Evolutionary conservation across 2,329 filamentous ascomycete species (phyloP).

Genomic region (Orbilia quercus): DNA sequence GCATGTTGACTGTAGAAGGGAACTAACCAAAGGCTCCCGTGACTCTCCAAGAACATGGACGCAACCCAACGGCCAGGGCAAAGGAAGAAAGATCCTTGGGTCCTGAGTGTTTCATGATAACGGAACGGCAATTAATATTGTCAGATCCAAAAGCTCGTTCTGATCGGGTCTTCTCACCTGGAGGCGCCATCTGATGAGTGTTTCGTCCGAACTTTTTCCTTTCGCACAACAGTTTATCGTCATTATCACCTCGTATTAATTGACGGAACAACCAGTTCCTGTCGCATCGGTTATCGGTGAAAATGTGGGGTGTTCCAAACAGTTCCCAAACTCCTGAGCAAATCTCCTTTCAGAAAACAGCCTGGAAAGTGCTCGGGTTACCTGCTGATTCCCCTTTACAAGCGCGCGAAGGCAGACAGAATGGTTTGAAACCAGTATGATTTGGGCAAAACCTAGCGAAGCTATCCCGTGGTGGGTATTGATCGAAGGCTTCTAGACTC

Average conservation of each 20-base stretch:
- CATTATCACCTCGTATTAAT: constrained; percentile 19
- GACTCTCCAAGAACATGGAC: constrained; percentile 41
- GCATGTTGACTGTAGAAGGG: constrained; percentile 37
- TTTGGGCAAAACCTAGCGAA: constrained; percentile 56
- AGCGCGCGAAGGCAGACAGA: constrained; percentile 55
- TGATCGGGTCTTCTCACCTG: constrained; percentile 25
- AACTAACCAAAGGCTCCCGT: constrained; percentile 50
- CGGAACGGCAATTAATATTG: constrained; percentile 48
- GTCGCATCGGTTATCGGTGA: constrained; percentile 52
- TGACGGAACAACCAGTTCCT: constrained; percentile 41
- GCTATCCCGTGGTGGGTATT: constrained; percentile 56
- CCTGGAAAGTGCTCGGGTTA: constrained; percentile 28
- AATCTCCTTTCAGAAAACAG: constrained; percentile 46
- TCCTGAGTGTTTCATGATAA: constrained; percentile 55
- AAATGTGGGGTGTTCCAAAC: constrained; percentile 52
- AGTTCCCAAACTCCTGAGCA: constrained; percentile 50
- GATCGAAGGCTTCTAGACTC: constrained; percentile 57
- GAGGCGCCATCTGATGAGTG: constrained; percentile 22
- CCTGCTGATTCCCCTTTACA: constrained; percentile 39
- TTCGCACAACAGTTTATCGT: constrained; percentile 30
- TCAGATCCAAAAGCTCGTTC: constrained; percentile 45
- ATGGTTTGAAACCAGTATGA: constrained; percentile 55
- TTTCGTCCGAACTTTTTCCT: constrained; percentile 55
- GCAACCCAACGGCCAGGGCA: constrained; percentile 54
- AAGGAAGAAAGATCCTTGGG: constrained; percentile 14